These are phyloP conservation scores for Aspergillus hiratsukae DNA, from an alignment of 2,329 filamentous ascomycete species.

Conservation along the genomic window DNA sequence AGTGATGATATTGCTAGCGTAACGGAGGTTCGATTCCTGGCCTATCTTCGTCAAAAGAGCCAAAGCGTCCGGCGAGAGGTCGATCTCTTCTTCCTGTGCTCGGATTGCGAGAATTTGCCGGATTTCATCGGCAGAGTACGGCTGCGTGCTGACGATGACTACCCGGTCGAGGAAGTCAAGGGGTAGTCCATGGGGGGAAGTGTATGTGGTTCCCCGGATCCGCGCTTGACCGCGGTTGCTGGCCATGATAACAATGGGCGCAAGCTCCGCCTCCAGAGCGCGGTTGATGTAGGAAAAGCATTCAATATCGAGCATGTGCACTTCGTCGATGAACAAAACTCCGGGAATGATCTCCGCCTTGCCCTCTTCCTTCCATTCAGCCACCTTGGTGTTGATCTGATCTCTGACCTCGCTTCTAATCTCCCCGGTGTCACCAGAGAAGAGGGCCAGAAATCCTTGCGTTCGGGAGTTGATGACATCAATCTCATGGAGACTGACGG, in stretches of 20 bases:
- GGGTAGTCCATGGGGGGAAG: slow-evolving; percentile 86
- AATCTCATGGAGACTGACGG: slow-evolving; percentile 94
- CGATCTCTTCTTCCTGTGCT: slow-evolving; percentile 93
- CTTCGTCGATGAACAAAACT: slow-evolving; percentile 96
- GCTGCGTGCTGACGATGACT: slow-evolving; percentile 89
- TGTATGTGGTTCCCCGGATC: slow-evolving; percentile 91
- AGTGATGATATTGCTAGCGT: slow-evolving; percentile 96
- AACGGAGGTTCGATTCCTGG: slow-evolving; percentile 83
- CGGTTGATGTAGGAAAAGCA: slow-evolving; percentile 99
- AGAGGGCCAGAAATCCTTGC: slow-evolving; percentile 95
- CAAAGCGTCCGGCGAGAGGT: slow-evolving; percentile 82
- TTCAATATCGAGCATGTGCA: slow-evolving; percentile 99
- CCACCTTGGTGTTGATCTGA: slow-evolving; percentile 98
- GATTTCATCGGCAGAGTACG: slow-evolving; percentile 79
- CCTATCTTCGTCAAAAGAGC: slow-evolving; percentile 94
- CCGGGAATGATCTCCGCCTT: slow-evolving; percentile 97
- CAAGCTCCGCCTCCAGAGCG: slow-evolving; percentile 87
- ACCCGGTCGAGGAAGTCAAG: slow-evolving; percentile 95
- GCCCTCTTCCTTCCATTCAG: slow-evolving; percentile 98
- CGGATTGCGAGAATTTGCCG: slow-evolving; percentile 88
- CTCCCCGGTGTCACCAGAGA: slow-evolving; percentile 96
- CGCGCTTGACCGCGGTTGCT: slow-evolving; percentile 89
- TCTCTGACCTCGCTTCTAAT: slow-evolving; percentile 95
- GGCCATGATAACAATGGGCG: slow-evolving; percentile 98
- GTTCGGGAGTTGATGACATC: slow-evolving; percentile 98